A percentile compares a stretch with the other conserved stretches of the same genome.
Evolutionary conservation across 2,329 filamentous ascomycete genomes (phyloP).

Genomic region (Aspergillus fructus): DNA sequence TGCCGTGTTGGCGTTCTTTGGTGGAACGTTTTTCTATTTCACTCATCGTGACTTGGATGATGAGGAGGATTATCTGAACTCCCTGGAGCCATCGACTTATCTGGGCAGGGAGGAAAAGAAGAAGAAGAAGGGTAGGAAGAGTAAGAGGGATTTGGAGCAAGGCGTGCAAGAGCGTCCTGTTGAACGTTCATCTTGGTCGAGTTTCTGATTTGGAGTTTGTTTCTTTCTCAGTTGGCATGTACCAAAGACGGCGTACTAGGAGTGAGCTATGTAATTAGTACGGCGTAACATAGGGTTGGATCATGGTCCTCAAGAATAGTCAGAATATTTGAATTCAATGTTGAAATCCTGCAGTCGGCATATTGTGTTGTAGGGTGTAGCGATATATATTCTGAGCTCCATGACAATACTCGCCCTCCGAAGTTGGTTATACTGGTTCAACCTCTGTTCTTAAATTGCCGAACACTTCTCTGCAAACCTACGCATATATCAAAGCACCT

Average conservation of each 20-base stretch:
- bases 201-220: neutral
- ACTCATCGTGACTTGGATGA: constrained; percentile 63
- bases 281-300: neutral
- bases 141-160: neutral
- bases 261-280: neutral
- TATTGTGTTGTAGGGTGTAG: neutral
- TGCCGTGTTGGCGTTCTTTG: constrained; percentile 61
- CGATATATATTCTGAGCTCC: neutral
- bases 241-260: neutral
- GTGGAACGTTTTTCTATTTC: constrained; percentile 66
- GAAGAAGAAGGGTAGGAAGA: neutral
- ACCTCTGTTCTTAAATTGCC: too few relatives aligned
- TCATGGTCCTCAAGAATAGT: neutral
- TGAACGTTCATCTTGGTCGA: neutral
- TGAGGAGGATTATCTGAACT: constrained; percentile 68
- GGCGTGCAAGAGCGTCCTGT: neutral
- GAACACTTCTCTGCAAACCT: too few relatives aligned
- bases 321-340: neutral
- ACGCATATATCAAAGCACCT: neutral
- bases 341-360: neutral
- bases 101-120: constrained; percentile 9
- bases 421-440: too few relatives aligned
- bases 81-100: constrained; percentile 24
- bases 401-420: too few relatives aligned
- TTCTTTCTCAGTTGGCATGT: neutral